Percentiles rank a stretch among this genome's conserved stretches.
Conservation (phyloP, 176 grass and related monocot species). For the Bothriochloa decipiens region DNA sequence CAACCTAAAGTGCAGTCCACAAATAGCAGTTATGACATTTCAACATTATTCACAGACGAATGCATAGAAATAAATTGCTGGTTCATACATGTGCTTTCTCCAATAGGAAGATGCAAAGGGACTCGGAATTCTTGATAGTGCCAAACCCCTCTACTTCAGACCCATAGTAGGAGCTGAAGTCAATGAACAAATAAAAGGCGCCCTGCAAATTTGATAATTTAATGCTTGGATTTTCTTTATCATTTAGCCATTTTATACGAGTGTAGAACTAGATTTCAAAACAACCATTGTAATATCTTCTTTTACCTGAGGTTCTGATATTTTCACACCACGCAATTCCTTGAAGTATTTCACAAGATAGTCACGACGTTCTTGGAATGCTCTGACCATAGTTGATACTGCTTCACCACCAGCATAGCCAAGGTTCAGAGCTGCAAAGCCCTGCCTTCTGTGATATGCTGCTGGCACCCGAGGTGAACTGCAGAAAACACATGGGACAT, state of each 20-base stretch:
- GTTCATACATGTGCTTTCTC: conserved; percentile 63
- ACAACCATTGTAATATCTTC: conserved; percentile 16
- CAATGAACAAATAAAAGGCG: conserved; percentile 74
- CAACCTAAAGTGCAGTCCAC: conserved; percentile 50
- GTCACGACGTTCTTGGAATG: conserved; percentile 79
- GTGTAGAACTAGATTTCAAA: background rate
- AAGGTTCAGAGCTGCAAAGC: conserved; percentile 76
- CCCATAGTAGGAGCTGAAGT: conserved; percentile 72
- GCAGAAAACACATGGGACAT: conserved; percentile 11
- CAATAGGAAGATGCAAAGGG: conserved; percentile 65
- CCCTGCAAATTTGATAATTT: conserved; percentile 46
- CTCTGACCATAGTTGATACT: conserved; percentile 82
- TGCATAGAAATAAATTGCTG: background rate
- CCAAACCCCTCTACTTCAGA: conserved; percentile 73
- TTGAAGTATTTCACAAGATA: conserved; percentile 74
- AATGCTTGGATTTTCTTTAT: background rate
- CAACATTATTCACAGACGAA: conserved; percentile 8
- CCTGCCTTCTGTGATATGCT: conserved; percentile 96
- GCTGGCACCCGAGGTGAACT: conserved; percentile 89
- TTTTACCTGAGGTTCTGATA: conserved; percentile 81
- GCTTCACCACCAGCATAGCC: conserved; percentile 89
- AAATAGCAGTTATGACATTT: conserved; percentile 5
- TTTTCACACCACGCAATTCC: conserved; percentile 77
- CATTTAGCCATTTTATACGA: background rate
- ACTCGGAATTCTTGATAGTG: conserved; percentile 52